Base-by-base conservation (phyloP, 352 stramenopile genomes). In the Phytophthora ramorum region DNA sequence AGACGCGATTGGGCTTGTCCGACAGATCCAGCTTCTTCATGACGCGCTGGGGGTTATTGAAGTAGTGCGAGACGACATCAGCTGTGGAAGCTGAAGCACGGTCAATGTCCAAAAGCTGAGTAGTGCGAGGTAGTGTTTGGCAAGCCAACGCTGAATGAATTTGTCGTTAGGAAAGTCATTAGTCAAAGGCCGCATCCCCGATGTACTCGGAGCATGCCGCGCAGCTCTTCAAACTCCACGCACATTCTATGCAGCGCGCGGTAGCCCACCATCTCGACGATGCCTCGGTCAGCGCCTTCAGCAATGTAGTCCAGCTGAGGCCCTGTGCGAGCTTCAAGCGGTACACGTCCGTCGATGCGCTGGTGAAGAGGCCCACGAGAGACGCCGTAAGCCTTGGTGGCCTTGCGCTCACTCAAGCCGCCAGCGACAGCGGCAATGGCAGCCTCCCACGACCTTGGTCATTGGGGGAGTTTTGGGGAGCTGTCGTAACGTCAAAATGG, bases 281-380 rank as follows among this genome's bases (percentile, higher is more conserved):
- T 19, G 26, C 30, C 30, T 43, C 41, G 47, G 47, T 55, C 47
- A 44, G 14, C 30, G 17, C 47, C 28, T 44, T 55, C 47, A n/a
- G 47, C 44, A 55, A 55, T 55, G 47, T 55, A 55, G 30, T 45
- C 47, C 30, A 55, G n/a, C 19, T 43, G 47, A 3, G 47, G 30
- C 7, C 17, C 47, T 43, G 16, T 14, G 19, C 47, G 47, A 44
- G 30, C 47, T 19, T 55, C 47, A 17, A 55, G 47, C n/a, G 47
- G 47, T 30, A 55, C 30, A 55, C 44, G n/a, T 30, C 28, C 47
- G 4, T 44, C 10, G 12, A 55, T n/a, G 10, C 30, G 32, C 28
- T 55, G 2, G 28, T 17, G 47, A 19, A 43, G 47, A 32, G 47
- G 47, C 17, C 28, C 30, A 43, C 47, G 47, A 28, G 30, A 44